A percentile compares a stretch with the other conserved stretches of the same genome.
phyloP scores from a whole-genome alignment of 2,329 filamentous ascomycete genomes.

The Fusarium citri region DNA sequence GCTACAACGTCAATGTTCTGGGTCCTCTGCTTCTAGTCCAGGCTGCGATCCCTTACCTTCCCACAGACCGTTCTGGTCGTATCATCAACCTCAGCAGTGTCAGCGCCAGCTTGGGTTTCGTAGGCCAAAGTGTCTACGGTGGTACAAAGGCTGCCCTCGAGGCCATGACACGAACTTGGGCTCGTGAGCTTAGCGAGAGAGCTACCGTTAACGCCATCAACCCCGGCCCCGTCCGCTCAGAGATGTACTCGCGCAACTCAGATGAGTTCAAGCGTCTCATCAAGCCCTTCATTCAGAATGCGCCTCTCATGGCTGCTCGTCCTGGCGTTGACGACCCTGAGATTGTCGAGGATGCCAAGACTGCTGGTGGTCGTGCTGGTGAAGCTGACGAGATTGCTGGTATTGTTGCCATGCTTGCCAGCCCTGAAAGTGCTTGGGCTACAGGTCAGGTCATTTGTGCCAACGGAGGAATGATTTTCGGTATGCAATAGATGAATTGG shows the following conservation, averaged over 20 bases:
- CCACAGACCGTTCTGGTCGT: conserved; percentile 72
- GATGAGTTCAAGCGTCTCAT: conserved; percentile 47
- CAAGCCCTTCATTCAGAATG: conserved; percentile 47
- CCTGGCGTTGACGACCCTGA: conserved; percentile 42
- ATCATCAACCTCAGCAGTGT: conserved; percentile 66
- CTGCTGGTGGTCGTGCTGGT: conserved; percentile 42
- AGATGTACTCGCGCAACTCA: conserved; percentile 57
- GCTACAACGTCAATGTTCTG: conserved; percentile 82
- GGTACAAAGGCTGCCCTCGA: conserved; percentile 66
- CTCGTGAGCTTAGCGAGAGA: conserved; percentile 63
- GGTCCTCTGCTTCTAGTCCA: conserved; percentile 82
- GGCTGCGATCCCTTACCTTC: conserved; percentile 75
- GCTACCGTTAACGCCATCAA: conserved; percentile 66
- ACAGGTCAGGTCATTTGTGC: conserved; percentile 47
- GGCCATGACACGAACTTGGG: conserved; percentile 67
- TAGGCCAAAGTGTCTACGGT: conserved; percentile 64
- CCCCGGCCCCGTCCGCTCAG: conserved; percentile 64
- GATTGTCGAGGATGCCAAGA: conserved; percentile 46
- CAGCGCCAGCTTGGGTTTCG: conserved; percentile 60
- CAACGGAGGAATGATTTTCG: conserved; percentile 48
- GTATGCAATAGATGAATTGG: conserved; percentile 39
- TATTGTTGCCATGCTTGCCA: conserved; percentile 43
- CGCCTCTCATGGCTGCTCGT: conserved; percentile 43
- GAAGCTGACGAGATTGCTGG: conserved; percentile 45
- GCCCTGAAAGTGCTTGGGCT: conserved; percentile 46